A percentile compares a stretch with the other conserved stretches of the same genome.
Evolutionary conservation across 768 basidiomycete species (phyloP).

Genomic region (Boletellus ananas): DNA sequence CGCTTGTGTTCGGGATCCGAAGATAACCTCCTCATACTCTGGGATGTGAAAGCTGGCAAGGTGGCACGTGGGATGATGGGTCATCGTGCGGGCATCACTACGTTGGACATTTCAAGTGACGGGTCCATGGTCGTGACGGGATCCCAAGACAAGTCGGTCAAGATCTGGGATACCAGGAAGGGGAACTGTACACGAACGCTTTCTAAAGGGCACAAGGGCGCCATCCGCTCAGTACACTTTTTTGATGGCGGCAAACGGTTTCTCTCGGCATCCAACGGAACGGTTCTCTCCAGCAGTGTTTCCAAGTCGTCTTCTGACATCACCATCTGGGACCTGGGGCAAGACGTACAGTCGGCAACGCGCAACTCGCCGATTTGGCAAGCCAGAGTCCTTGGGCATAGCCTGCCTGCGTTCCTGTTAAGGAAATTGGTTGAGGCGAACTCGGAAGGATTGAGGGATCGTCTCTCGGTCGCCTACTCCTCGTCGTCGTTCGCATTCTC

Average conservation of each 20-base stretch:
- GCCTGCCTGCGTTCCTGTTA: neutral
- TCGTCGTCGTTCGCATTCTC: no score
- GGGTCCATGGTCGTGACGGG: slow-evolving; percentile 17
- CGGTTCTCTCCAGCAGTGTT: slow-evolving; percentile 8
- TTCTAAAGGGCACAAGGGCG: slow-evolving; percentile 11
- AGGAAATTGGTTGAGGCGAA: no score
- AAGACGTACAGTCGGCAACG: neutral
- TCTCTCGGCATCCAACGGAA: slow-evolving; percentile 5
- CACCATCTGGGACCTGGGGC: slow-evolving; percentile 4
- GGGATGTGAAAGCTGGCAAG: slow-evolving; percentile 18
- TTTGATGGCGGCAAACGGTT: slow-evolving; percentile 9
- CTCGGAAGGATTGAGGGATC: no score
- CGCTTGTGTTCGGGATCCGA: slow-evolving; percentile 21
- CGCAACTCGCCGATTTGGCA: slow-evolving; percentile 2
- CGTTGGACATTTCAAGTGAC: slow-evolving; percentile 18
- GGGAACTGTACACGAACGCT: slow-evolving; percentile 15
- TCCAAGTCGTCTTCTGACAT: neutral
- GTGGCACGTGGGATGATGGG: slow-evolving; percentile 17
- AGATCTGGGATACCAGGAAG: slow-evolving; percentile 19
- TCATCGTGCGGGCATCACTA: slow-evolving; percentile 16
- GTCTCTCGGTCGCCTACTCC: no score
- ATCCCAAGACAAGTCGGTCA: slow-evolving; percentile 24
- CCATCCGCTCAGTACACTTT: slow-evolving; percentile 14
- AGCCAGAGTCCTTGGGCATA: neutral
- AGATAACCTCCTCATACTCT: slow-evolving; percentile 21